Evolutionary conservation across 768 basidiomycete genomes (phyloP).

Genomic region (Dictyophora rubrovolvata): DNA sequence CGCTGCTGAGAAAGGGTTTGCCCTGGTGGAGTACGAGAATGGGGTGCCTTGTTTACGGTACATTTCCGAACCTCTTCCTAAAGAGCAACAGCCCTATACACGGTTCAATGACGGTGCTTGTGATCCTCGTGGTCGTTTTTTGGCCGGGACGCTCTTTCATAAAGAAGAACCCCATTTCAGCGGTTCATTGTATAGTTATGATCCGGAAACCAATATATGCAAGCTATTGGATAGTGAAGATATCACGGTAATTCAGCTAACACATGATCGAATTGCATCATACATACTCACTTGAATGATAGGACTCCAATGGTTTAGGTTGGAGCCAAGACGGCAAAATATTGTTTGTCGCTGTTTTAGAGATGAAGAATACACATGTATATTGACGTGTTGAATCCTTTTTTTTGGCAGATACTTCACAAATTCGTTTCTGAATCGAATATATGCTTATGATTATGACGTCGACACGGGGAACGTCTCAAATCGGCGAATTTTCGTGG

Average conservation of each 20-base stretch:
- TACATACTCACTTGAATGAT: conserved; percentile 7
- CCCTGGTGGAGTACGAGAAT: conserved; percentile 31
- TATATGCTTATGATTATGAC: conserved; percentile 58
- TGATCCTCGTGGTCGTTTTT: conserved; percentile 52
- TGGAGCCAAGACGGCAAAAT: conserved; percentile 54
- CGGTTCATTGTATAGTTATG: conserved; percentile 50
- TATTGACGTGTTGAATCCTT: conserved; percentile 9
- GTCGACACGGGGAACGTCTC: conserved; percentile 39
- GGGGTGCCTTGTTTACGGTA: conserved; percentile 31
- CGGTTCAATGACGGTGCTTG: conserved; percentile 69
- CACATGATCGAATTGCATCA: neutral
- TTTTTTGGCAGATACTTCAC: conserved; percentile 50
- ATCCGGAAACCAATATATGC: conserved; percentile 38
- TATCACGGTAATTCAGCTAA: conserved; percentile 40
- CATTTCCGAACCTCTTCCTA: conserved; percentile 42
- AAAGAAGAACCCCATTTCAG: conserved; percentile 36
- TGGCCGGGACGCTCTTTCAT: conserved; percentile 48
- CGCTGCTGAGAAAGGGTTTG: conserved; percentile 48
- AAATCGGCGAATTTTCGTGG: conserved; percentile 47
- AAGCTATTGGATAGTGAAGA: conserved; percentile 49
- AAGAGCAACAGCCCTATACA: conserved; percentile 30
- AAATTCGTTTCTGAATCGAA: conserved; percentile 54
- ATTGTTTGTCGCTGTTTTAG: conserved; percentile 31
- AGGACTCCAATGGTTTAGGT: conserved; percentile 56
- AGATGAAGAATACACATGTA: neutral